Base-by-base conservation (phyloP, 73 alveolate species). In the Breviolum minutum region DNA sequence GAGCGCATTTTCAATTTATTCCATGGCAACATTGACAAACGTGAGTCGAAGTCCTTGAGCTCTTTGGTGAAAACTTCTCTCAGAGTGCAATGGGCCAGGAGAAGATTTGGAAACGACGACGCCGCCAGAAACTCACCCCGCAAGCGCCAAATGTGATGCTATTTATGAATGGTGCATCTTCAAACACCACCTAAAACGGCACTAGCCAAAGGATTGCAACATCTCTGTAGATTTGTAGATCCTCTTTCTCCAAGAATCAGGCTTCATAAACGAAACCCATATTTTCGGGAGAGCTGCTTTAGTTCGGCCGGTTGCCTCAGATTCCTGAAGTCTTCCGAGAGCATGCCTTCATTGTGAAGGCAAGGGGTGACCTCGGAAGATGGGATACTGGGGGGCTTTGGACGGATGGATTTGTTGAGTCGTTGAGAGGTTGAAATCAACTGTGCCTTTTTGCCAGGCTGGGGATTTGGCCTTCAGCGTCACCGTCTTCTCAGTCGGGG, bases 381-480 rank as follows among this genome's bases (percentile, higher is more conserved):
- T 40, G 54, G 54, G 54, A 40, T 40, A 2, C 5, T 40, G 54
- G 54, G 27, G 2, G 64, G 68, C 68, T 11, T 32, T 27, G 64
- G 0, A 16, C 2, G 9, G 66, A 6, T 17, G 89, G 27, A 27
- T 8, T 40, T 40, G 54, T 40, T 40, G 54, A 40, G 54, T 40
- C n/a, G n/a, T n/a, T n/a, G n/a, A n/a, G n/a, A n/a, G n/a, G n/a
- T n/a, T n/a, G n/a, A n/a, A n/a, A n/a, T n/a, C 54, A 40, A 40
- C 54, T 40, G 54, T 40, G 0, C 54, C 54, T 40, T 80, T 29
- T n/a, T 5, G 74, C 13, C 29, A 94, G 99, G 99, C 99, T 63
- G 99, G 99, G 69, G 85, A 63, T 22, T 71, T 94, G 60, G 94
- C 99, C 63, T 94, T 94, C 85, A 94, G 99, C 85, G 99, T 94